These are phyloP conservation scores for Delphinella strobiligena DNA, from an alignment of 2,329 filamentous ascomycete species.

Conservation along the genomic window DNA sequence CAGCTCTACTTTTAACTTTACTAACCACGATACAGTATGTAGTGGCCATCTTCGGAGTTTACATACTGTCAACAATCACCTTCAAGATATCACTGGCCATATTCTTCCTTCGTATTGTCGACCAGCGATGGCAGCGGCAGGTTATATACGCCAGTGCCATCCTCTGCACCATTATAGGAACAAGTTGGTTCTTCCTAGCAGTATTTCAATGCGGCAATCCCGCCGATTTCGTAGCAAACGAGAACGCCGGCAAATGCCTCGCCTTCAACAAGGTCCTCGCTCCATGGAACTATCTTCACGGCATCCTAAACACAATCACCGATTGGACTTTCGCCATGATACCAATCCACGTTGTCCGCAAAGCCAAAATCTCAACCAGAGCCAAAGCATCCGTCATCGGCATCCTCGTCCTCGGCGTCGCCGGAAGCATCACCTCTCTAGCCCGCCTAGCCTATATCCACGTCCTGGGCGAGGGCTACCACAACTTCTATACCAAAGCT, in stretches of 20 bases:
- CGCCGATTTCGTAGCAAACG: conserved; percentile 12
- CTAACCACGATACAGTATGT: conserved; percentile 12
- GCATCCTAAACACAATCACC: conserved; percentile 26
- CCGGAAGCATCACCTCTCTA: conserved; percentile 16
- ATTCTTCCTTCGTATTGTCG: conserved; percentile 33
- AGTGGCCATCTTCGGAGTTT: conserved; percentile 24
- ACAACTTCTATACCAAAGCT: conserved; percentile 14
- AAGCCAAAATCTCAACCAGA: conserved; percentile 26
- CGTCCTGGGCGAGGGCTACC: conserved; percentile 9
- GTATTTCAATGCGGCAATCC: conserved; percentile 23
- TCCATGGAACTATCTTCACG: conserved; percentile 8
- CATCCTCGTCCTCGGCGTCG: conserved; percentile 27
- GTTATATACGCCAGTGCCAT: conserved; percentile 17
- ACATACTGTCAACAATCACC: conserved; percentile 28
- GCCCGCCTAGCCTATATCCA: conserved; percentile 16
- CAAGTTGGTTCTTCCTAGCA: conserved; percentile 21
- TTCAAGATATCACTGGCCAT: conserved; percentile 34
- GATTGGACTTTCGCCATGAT: conserved; percentile 26
- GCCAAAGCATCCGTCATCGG: conserved; percentile 29
- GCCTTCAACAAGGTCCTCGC: conserved; percentile 8
- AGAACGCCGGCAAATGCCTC: conserved; percentile 12
- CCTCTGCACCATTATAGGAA: conserved; percentile 20
- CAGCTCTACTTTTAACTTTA: neutral
- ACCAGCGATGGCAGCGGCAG: conserved; percentile 24
- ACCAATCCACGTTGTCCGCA: conserved; percentile 28